These are phyloP conservation scores for Ajuga reptans DNA, from an alignment of 305 asterid genomes.

Conservation along the genomic window DNA sequence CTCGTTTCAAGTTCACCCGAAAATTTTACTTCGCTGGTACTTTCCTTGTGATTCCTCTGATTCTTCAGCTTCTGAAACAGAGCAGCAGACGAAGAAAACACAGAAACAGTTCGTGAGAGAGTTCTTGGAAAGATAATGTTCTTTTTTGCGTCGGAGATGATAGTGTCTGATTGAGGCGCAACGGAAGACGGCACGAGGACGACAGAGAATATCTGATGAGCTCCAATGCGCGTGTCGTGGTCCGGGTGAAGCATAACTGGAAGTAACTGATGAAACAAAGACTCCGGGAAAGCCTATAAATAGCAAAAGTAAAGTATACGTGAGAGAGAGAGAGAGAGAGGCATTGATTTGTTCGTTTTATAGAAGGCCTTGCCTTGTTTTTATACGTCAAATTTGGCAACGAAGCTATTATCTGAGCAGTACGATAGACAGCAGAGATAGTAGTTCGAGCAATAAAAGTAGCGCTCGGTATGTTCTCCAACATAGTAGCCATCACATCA, in stretches of 20 bases:
- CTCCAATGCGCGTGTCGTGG: slow-evolving; percentile 88
- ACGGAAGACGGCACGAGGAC: slow-evolving; percentile 97
- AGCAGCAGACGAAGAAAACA: slow-evolving; percentile 94
- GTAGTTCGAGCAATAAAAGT: slow-evolving; percentile 55
- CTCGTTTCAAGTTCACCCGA: slow-evolving; percentile 38
- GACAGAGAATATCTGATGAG: slow-evolving; percentile 93
- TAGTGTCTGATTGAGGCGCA: slow-evolving; percentile 49
- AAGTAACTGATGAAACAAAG: slow-evolving; percentile 86
- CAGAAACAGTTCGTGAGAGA: slow-evolving; percentile 93
- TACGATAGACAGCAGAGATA: slow-evolving; percentile 57
- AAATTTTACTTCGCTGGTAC: slow-evolving; percentile 29
- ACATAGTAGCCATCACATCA: slow-evolving; percentile 76
- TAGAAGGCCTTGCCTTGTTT: slow-evolving; percentile 46
- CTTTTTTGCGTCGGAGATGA: slow-evolving; percentile 38
- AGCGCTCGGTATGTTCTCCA: slow-evolving; percentile 61
- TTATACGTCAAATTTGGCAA: slow-evolving; percentile 57
- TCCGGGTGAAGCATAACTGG: slow-evolving; percentile 97
- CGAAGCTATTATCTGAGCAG: slow-evolving; percentile 68
- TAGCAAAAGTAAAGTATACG: neutral
- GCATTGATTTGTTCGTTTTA: neutral
- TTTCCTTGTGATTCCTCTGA: slow-evolving; percentile 43
- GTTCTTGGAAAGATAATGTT: slow-evolving; percentile 60
- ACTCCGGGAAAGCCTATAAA: slow-evolving; percentile 86
- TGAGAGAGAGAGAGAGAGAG: neutral
- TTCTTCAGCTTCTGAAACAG: slow-evolving; percentile 72